Evolutionary conservation across 2,329 filamentous ascomycete species (phyloP), one percentile per base, ranked within the genome.

Genomic region (Trichophyton rubrum): DNA sequence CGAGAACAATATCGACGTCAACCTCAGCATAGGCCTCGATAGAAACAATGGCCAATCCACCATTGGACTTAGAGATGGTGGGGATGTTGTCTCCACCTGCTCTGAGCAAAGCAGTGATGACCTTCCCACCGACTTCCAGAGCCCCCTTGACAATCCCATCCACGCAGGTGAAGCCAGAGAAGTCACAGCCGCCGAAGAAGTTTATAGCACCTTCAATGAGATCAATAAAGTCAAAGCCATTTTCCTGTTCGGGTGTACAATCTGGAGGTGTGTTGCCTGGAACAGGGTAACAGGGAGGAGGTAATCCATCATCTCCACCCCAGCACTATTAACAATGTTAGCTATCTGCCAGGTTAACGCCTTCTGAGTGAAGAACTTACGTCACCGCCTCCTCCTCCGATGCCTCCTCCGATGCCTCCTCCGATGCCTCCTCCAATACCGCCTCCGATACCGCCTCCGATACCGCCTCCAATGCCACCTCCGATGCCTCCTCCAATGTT

Each of bases 1-100:
- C 82, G 78, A 96, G 90, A 74, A 92, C 85, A 59, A 97, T 77
- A 64, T 91, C 85, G 67, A 83, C 85, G 74, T 92, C 86, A 69
- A 87, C 85, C 70, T 89, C 85, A 64, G 85, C 80, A 53, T 83
- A 84, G 66, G 96, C 78, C 65, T 92, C 80, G 73, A 95, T 82
- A 67, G 83, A 79, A 65, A 78, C 82, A 69, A 95, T 84, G 40
- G 90, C 93, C 79, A 95, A 93, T 65, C 70, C 73, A 59, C 81
- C 77, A 66, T 75, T 70, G 62, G 77, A 77, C 68, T 80, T 79
- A 64, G 75, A 79, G 72, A 90, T 86, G 62, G 80, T 83, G 40
- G 85, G 83, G 61, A 80, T 80, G 30, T 80, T 76, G 33, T 70
- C 68, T 53, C 66, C 64, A 58, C 73, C 70, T 70, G 69, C 66